Conservation (phyloP, 2,329 filamentous ascomycete species). For the Diaporthe australafricana region DNA sequence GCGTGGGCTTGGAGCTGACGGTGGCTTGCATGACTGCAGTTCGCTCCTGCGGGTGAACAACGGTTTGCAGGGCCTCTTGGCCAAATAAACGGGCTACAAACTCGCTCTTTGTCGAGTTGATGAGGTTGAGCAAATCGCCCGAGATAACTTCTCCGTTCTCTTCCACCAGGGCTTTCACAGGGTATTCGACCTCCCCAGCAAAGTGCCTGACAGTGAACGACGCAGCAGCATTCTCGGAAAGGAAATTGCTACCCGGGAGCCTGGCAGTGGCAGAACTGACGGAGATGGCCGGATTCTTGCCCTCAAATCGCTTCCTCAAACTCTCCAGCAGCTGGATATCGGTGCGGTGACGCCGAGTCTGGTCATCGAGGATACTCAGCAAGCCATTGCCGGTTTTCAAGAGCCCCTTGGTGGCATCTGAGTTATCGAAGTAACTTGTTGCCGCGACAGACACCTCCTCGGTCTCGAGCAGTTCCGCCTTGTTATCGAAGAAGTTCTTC, state of each 20-base stretch:
- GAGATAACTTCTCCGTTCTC: conserved; percentile 97
- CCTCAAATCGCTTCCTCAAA: conserved; percentile 90
- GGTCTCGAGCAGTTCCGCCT: conserved; percentile 91
- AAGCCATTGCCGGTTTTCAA: conserved; percentile 94
- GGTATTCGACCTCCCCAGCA: conserved; percentile 95
- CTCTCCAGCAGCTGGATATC: conserved; percentile 93
- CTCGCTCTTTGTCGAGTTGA: conserved; percentile 86
- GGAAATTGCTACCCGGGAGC: conserved; percentile 89
- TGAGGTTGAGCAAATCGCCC: conserved; percentile 93
- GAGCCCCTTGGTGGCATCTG: conserved; percentile 90
- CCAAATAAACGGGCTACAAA: conserved; percentile 93
- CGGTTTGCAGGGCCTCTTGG: conserved; percentile 92
- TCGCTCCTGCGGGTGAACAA: conserved; percentile 92
- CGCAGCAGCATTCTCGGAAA: conserved; percentile 82
- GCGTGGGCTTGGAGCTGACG: conserved; percentile 93
- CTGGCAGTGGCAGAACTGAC: conserved; percentile 80
- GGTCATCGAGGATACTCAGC: conserved; percentile 94
- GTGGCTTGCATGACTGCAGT: conserved; percentile 94
- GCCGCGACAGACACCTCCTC: conserved; percentile 92
- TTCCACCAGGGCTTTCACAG: conserved; percentile 86
- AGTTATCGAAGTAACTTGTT: conserved; percentile 98
- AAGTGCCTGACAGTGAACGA: conserved; percentile 95
- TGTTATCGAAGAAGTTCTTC: conserved; percentile 95
- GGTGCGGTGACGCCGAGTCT: conserved; percentile 88
- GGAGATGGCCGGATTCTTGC: conserved; percentile 90